Conservation (phyloP, 208 protist genomes). For the Trypanosoma melophagium region DNA sequence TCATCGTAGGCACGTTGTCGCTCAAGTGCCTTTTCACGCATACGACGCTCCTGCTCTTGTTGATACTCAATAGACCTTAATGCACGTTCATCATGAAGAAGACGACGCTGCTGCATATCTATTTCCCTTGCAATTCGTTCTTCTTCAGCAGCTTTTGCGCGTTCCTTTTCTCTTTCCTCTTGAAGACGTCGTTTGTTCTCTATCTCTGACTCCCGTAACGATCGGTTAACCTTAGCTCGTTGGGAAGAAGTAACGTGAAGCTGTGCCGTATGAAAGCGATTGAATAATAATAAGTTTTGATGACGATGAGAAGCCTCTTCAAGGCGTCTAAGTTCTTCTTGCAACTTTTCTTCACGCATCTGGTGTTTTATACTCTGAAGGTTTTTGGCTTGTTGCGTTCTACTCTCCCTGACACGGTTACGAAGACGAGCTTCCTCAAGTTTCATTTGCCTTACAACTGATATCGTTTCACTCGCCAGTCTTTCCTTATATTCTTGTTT, state of each 20-base stretch:
- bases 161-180: conserved; percentile 3
- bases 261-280: conserved; percentile 2
- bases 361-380: not conserved
- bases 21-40: conserved; percentile 2
- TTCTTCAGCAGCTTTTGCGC: conserved; percentile 6
- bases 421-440: not conserved
- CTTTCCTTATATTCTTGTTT: conserved; percentile 9
- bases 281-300: conserved; percentile 6
- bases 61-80: conserved; percentile 14
- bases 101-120: conserved; percentile 3
- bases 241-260: not conserved
- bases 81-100: conserved; percentile 19
- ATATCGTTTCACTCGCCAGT: conserved; percentile 3
- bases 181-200: not conserved
- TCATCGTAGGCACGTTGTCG: conserved; percentile 6
- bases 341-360: conserved; percentile 13
- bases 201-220: not conserved
- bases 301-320: conserved; percentile 13
- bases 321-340: not conserved
- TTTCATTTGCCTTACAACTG: not conserved
- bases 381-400: conserved; percentile 3
- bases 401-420: conserved; percentile 13
- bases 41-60: conserved; percentile 4
- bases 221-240: conserved; percentile 12
- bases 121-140: conserved; percentile 16